phyloP scores from a whole-genome alignment of 2,329 filamentous ascomycete species.

The Pezizomycotina sp. region DNA sequence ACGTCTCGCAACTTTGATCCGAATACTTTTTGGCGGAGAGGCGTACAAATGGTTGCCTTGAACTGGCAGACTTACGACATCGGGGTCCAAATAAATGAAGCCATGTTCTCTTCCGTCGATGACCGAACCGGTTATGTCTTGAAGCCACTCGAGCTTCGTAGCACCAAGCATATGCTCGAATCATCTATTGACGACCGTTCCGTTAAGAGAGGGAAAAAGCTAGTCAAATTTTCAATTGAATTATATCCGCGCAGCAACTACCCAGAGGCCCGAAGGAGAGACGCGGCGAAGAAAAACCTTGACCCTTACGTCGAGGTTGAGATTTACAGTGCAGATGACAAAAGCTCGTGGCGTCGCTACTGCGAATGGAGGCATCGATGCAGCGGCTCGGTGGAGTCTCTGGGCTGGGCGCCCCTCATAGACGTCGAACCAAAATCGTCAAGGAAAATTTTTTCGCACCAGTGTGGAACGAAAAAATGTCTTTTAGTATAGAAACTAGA shows the following conservation, averaged over 20 bases:
- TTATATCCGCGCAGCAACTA: conserved; percentile 71
- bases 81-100: conserved; percentile 88
- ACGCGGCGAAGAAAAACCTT: conserved; percentile 57
- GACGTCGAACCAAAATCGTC: conserved; percentile 63
- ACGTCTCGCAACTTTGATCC: conserved; percentile 90
- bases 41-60: conserved; percentile 91
- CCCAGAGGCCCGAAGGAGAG: conserved; percentile 24
- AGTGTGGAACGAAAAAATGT: conserved; percentile 62
- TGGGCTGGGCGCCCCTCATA: conserved; percentile 54
- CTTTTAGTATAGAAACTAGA: conserved; percentile 76
- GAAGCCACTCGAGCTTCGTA: conserved; percentile 73
- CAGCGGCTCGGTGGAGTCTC: conserved; percentile 42
- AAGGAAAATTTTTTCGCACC: conserved; percentile 89
- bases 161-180: conserved; percentile 45
- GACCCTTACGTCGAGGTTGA: conserved; percentile 93
- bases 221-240: conserved; percentile 70
- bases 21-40: conserved; percentile 79
- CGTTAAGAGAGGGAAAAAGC: conserved; percentile 52
- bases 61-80: conserved; percentile 98
- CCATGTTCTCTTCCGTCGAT: conserved; percentile 84
- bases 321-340: conserved; percentile 85
- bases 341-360: conserved; percentile 56
- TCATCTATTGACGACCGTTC: conserved; percentile 36
- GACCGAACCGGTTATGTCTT: conserved; percentile 85
- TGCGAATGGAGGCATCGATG: conserved; percentile 48